Conservation (phyloP, 345 rosid species). For the Stellera chamaejasme region DNA sequence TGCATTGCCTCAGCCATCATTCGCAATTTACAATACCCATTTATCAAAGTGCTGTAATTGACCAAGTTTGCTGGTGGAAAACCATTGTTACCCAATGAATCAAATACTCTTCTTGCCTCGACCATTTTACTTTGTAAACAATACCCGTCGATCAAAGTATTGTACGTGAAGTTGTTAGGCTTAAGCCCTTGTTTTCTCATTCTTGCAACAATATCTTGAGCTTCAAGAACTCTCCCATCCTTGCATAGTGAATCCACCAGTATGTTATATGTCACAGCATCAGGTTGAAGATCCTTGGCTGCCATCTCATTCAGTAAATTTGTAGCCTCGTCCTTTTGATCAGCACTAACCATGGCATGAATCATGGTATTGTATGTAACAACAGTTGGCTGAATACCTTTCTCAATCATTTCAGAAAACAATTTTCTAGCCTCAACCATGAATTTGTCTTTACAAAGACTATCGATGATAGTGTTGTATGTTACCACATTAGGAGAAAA, state of each 20-base stretch:
- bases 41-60: too few relatives aligned
- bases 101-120: too few relatives aligned
- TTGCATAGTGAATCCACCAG: not conserved
- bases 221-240: conserved; percentile 1
- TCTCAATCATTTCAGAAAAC: too few relatives aligned
- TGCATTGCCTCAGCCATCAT: too few relatives aligned
- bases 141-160: too few relatives aligned
- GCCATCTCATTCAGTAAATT: conserved; percentile 8
- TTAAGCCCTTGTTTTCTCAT: conserved; percentile 1
- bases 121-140: too few relatives aligned
- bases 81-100: too few relatives aligned
- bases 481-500: conserved; percentile 1
- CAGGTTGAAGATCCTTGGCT: conserved; percentile 4
- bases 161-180: not conserved
- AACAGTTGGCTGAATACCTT: too few relatives aligned
- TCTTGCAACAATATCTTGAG: conserved; percentile 1
- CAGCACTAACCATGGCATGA: not conserved
- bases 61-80: too few relatives aligned
- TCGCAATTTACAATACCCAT: too few relatives aligned
- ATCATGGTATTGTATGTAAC: not conserved
- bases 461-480: not conserved
- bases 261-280: conserved; percentile 6
- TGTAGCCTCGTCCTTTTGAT: conserved; percentile 2
- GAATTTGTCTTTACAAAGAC: too few relatives aligned
- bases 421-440: too few relatives aligned